Base-by-base conservation (phyloP, 495 filamentous ascomycete species). In the Hyphodiscus hymeniophilus region DNA sequence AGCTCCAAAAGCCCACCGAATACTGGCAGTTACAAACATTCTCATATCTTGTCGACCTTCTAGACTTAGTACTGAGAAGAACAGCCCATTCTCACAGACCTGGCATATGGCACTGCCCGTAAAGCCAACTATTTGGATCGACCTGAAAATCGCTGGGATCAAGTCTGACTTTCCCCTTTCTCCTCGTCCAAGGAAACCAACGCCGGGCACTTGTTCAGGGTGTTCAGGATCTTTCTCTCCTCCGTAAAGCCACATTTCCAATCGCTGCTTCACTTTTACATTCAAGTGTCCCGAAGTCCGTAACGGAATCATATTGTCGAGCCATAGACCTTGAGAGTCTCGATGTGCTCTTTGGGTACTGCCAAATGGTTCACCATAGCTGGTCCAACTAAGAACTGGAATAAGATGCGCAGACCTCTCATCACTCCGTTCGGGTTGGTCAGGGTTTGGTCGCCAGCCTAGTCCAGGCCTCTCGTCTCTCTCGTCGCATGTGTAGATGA, bases 1-100 rank as follows among this genome's bases (percentile, higher is more conserved):
- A 3, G 16, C 7, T 7, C 49, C 49, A 49, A 52, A 52, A 17
- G n/a, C 39, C 44, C 57, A 50, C 2, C 7, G 18, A 36, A 50
- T 42, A 26, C 40, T 43, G 6, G 21, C 5, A 13, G 48, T 28
- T 4, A 39, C 48, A 33, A 34, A 50, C 17, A 50, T 6, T 16
- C 45, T 39, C 0, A 50, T 32, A 10, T 45, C 30, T 17, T 38
- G 11, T 13, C 16, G 8, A 13, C 8, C 38, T 22, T 17, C 24
- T n/a, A 50, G 13, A 10, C 24, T 11, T 34, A 4, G 16, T 38
- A 47, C 24, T 6, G 40, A 38, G 39, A 47, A 50, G 33, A 50
- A 50, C 5, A 35, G 13, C 8, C 48, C 48, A 7, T 15, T n/a
- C n/a, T 45, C 32, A 17, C 38, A 50, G 11, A 36, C 24, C 7